Percentiles rank a stretch among this genome's conserved stretches.
Conservation (phyloP, 2,329 filamentous ascomycete genomes). For the Ilyonectria destructans region DNA sequence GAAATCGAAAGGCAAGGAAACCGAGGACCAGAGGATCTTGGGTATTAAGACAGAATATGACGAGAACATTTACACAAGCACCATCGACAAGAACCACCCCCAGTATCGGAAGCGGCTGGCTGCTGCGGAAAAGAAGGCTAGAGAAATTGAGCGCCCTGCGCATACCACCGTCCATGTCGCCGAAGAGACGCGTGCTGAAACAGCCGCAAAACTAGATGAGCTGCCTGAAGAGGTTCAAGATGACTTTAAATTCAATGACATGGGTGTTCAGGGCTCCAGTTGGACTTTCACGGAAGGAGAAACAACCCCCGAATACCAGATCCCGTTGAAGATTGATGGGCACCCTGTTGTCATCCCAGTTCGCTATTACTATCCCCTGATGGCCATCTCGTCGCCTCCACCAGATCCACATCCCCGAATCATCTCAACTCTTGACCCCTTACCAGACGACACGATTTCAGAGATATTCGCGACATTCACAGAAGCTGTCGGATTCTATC, state of each 20-base stretch:
- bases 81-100: constrained; percentile 88
- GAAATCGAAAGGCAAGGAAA: too few species aligned
- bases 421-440: neutral
- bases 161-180: constrained; percentile 87
- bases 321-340: constrained; percentile 19
- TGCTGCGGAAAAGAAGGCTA: constrained; percentile 85
- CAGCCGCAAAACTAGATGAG: neutral
- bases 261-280: neutral
- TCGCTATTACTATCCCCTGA: neutral
- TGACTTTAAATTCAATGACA: neutral
- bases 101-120: constrained; percentile 85
- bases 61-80: constrained; percentile 94
- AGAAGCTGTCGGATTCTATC: constrained; percentile 5
- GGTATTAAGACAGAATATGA: constrained; percentile 92
- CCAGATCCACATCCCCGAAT: constrained; percentile 5
- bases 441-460: neutral
- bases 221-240: neutral
- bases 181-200: constrained; percentile 72
- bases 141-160: constrained; percentile 87
- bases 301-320: neutral
- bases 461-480: constrained; percentile 1
- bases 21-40: constrained; percentile 84
- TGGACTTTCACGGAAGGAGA: neutral
- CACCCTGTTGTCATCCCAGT: constrained; percentile 7
- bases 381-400: neutral